A percentile compares a stretch with the other conserved stretches of the same genome.
These are phyloP conservation scores for Cyberlindnera mycetangii DNA, from an alignment of 805 yeast species.

Conservation along the genomic window DNA sequence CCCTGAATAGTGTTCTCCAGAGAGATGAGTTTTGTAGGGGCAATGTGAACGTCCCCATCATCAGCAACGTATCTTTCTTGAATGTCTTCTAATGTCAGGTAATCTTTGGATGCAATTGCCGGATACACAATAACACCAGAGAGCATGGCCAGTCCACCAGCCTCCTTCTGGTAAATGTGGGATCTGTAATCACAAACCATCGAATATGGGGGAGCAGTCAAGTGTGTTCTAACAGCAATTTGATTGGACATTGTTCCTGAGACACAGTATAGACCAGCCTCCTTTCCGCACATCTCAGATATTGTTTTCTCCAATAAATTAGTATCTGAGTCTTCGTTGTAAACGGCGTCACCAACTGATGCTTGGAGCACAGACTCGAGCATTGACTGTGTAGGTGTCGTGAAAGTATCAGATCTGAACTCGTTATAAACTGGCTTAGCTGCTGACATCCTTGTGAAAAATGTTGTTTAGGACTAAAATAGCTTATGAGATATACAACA, in stretches of 20 bases:
- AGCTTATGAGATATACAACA: too few relatives aligned
- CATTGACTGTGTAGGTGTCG: slow-evolving; percentile 81
- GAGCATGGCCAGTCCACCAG: slow-evolving; percentile 84
- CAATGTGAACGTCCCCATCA: slow-evolving; percentile 80
- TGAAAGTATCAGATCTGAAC: slow-evolving; percentile 81
- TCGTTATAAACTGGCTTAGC: slow-evolving; percentile 35
- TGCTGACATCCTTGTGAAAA: neutral
- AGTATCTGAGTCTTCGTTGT: slow-evolving; percentile 77
- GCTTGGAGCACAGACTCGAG: slow-evolving; percentile 54
- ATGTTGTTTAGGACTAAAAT: too few relatives aligned
- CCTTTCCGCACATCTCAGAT: slow-evolving; percentile 71
- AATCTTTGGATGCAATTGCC: slow-evolving; percentile 73
- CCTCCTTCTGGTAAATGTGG: slow-evolving; percentile 79
- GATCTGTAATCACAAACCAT: slow-evolving; percentile 80
- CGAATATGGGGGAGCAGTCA: slow-evolving; percentile 80
- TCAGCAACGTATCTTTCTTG: slow-evolving; percentile 54
- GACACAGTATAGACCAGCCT: slow-evolving; percentile 77
- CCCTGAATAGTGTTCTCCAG: slow-evolving; percentile 89
- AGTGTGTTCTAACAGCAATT: slow-evolving; percentile 74
- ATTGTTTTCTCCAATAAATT: slow-evolving; percentile 60
- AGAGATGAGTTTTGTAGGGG: slow-evolving; percentile 81
- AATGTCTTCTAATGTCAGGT: slow-evolving; percentile 78
- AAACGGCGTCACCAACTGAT: slow-evolving; percentile 83
- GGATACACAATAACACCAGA: slow-evolving; percentile 94
- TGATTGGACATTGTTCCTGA: slow-evolving; percentile 93